A percentile compares a stretch with the other conserved stretches of the same genome.
Evolutionary conservation across 805 yeast species (phyloP).

Genomic region (fission yeast (Schizosaccharomyces pombe)): DNA sequence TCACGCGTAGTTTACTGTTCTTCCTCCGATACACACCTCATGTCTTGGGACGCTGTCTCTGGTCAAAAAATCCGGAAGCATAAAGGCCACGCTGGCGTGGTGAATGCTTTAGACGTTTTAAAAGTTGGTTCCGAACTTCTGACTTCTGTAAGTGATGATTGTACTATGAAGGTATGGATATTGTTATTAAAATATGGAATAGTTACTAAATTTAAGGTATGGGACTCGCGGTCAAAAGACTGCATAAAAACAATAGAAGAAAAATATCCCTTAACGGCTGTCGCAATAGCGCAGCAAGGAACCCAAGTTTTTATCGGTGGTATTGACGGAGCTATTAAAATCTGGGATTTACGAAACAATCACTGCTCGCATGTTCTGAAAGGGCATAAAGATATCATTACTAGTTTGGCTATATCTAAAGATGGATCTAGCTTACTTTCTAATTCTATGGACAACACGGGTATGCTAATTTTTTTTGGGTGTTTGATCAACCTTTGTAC

Average conservation of each 20-base stretch:
- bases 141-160: slow-evolving; percentile 46
- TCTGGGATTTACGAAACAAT: slow-evolving; percentile 29
- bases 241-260: slow-evolving; percentile 21
- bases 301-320: slow-evolving; percentile 34
- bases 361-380: slow-evolving; percentile 24
- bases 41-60: slow-evolving; percentile 37
- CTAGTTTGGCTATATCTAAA: slow-evolving; percentile 28
- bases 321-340: slow-evolving; percentile 37
- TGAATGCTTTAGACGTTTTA: slow-evolving; percentile 29
- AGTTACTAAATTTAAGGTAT: slow-evolving; percentile 19
- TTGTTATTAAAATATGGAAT: too few species aligned
- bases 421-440: slow-evolving; percentile 15
- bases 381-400: slow-evolving; percentile 26
- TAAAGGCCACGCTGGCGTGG: slow-evolving; percentile 26
- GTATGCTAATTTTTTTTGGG: background rate
- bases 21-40: slow-evolving; percentile 39
- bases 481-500: slow-evolving; percentile 26
- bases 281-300: slow-evolving; percentile 21
- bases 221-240: slow-evolving; percentile 41
- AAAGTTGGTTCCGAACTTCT: slow-evolving; percentile 16
- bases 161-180: slow-evolving; percentile 18
- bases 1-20: slow-evolving; percentile 22
- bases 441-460: slow-evolving; percentile 8
- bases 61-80: slow-evolving; percentile 33
- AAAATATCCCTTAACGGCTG: slow-evolving; percentile 36